A percentile compares a stretch with the other conserved stretches of the same genome.
Conservation (phyloP, 768 basidiomycete genomes). For the Suillus fuscotomentosus region DNA sequence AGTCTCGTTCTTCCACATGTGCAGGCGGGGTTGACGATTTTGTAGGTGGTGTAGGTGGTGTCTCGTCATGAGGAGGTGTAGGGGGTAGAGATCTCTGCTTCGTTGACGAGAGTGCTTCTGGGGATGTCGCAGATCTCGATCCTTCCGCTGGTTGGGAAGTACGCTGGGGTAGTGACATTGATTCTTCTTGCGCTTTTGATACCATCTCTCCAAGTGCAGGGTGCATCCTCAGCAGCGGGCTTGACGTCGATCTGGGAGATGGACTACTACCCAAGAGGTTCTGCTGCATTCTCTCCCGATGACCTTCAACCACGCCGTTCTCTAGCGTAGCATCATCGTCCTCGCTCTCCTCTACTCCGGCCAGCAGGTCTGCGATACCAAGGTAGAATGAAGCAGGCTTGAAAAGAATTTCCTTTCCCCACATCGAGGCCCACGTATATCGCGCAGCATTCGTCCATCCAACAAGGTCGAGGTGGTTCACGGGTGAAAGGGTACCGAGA, state of each 20-base stretch:
- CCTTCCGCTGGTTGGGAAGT: not conserved
- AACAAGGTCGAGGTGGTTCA: slow-evolving; percentile 90
- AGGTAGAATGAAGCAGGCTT: slow-evolving; percentile 91
- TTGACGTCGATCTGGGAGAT: not conserved
- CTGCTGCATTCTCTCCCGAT: not conserved
- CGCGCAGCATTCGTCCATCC: slow-evolving; percentile 91
- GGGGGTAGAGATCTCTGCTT: not conserved
- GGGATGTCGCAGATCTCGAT: not conserved
- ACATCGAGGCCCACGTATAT: slow-evolving; percentile 87
- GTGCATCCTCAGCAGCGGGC: not conserved
- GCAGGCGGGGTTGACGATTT: not conserved
- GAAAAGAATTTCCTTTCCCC: slow-evolving; percentile 88
- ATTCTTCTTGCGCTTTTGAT: not conserved
- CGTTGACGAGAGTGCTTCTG: not conserved
- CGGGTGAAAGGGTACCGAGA: slow-evolving; percentile 85
- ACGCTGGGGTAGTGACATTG: not conserved
- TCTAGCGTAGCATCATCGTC: slow-evolving; percentile 6
- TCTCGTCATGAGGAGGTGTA: not conserved
- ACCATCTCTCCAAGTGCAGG: slow-evolving; percentile 4
- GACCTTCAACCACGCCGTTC: not conserved
- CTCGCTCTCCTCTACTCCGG: slow-evolving; percentile 70
- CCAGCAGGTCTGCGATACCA: slow-evolving; percentile 75
- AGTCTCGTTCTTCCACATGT: not conserved
- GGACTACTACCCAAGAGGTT: not conserved
- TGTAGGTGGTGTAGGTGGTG: not conserved